Evolutionary conservation across 768 basidiomycete genomes (phyloP), one percentile per base, ranked within the genome.

Genomic region (Lactarius tabidus): DNA sequence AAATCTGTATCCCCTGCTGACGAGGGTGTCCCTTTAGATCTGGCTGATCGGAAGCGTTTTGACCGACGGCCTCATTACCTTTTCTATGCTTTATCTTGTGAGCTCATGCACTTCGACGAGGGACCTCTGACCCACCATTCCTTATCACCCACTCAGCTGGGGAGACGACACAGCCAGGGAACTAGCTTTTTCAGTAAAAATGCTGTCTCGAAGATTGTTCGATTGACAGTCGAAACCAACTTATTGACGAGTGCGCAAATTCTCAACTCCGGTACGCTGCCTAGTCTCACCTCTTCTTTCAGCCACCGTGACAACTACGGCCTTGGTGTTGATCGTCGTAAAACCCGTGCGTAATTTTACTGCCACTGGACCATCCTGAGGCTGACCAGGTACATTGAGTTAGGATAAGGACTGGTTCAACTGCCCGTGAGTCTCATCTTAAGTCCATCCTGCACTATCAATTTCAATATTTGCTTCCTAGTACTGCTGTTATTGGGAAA

Each of bases 401-500:
- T 39, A 65, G 64, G 2, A 52, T 28, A 65, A 52, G 38, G 18
- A 41, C 39, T 65, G 60, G 60, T 65, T 15, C 31, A n/a, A 28
- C 23, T 65, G 64, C 55, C 55, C 64, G 60, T 65, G 35, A 8
- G 55, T 61, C 17, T 52, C 29, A 17, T 15, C 14, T 48, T 26
- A 3, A 51, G 23, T 59, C 26, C 12, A 12, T 15, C 17, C 33
- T 12, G 43, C 28, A 23, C 9, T 23, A 41, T 41, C 12, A 7
- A 20, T 28, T 31, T 2, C n/a, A 10, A 8, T 10, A 7, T 56
- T 23, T 20, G 14, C 17, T 18, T 31, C 48, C 12, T n/a, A 65
- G 64, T 18, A 33, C 55, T 31, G 55, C 55, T 41, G n/a, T 61
- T 18, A n/a, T 65, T 5, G 64, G 64, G 15, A 65, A 65, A 57